phyloP scores from a whole-genome alignment of 306 rosid species.

The Geum urbanum region DNA sequence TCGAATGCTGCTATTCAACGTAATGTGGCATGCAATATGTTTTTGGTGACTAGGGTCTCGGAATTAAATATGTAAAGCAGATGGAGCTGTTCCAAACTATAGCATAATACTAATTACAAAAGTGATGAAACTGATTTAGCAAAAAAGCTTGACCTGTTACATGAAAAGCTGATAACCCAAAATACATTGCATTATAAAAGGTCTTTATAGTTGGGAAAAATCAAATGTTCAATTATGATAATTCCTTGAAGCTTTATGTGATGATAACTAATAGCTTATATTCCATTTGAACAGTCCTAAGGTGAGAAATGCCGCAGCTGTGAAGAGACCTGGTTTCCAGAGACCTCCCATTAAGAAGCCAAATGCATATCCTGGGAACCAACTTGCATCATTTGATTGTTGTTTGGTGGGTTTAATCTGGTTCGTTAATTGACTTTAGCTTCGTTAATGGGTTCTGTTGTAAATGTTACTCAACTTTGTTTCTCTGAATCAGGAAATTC shows the following conservation, averaged over 20 bases:
- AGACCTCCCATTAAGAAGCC: conserved; percentile 41
- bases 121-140: not conserved
- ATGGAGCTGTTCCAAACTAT: too few species aligned
- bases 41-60: too few species aligned
- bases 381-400: conserved; percentile 17
- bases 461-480: not conserved
- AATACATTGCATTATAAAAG: not conserved
- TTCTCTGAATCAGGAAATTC: conserved; percentile 1
- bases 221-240: not conserved
- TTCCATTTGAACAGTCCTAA: conserved; percentile 47
- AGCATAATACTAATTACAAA: not conserved
- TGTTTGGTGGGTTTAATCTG: conserved; percentile 5
- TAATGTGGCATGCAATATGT: not conserved
- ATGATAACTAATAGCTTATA: too few species aligned
- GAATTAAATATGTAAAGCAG: too few species aligned
- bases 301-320: conserved; percentile 66
- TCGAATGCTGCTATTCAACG: not conserved
- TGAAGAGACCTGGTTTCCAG: conserved; percentile 53
- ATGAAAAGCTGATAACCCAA: not conserved
- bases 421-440: not conserved
- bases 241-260: not conserved
- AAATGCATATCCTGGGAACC: conserved; percentile 34
- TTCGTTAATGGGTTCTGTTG: conserved; percentile 13
- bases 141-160: not conserved
- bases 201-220: not conserved